Conservation (phyloP, 2,329 filamentous ascomycete genomes). For the Diaporthe velutina region DNA sequence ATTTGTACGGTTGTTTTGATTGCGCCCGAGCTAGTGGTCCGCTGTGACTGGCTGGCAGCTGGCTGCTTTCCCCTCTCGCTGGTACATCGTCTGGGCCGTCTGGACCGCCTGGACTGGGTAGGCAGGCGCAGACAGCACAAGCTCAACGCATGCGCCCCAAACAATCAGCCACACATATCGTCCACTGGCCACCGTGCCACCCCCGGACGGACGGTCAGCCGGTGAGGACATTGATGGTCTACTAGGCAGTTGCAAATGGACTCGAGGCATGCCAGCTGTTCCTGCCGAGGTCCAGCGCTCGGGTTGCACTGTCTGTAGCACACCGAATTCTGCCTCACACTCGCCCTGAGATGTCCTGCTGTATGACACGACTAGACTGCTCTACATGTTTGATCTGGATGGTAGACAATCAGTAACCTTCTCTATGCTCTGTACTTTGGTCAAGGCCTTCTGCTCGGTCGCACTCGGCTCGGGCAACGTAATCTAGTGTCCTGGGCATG, state of each 20-base stretch:
- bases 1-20: neutral
- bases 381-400: neutral
- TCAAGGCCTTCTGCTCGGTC: neutral
- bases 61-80: neutral
- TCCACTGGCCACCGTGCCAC: neutral
- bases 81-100: neutral
- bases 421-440: neutral
- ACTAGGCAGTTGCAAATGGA: neutral
- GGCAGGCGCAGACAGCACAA: neutral
- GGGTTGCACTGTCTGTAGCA: neutral
- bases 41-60: neutral
- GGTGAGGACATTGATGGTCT: conserved; percentile 17
- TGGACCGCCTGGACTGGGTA: neutral
- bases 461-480: neutral
- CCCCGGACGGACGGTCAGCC: too few relatives aligned
- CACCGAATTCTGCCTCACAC: neutral
- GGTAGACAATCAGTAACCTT: neutral
- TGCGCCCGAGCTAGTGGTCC: conserved; percentile 5
- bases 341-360: neutral
- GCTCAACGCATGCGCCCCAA: neutral
- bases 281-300: neutral
- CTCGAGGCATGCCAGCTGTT: neutral
- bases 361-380: neutral
- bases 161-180: neutral
- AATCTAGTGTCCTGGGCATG: neutral